Conservation (phyloP, 2,329 filamentous ascomycete species). For the Sporothrix protearum region DNA sequence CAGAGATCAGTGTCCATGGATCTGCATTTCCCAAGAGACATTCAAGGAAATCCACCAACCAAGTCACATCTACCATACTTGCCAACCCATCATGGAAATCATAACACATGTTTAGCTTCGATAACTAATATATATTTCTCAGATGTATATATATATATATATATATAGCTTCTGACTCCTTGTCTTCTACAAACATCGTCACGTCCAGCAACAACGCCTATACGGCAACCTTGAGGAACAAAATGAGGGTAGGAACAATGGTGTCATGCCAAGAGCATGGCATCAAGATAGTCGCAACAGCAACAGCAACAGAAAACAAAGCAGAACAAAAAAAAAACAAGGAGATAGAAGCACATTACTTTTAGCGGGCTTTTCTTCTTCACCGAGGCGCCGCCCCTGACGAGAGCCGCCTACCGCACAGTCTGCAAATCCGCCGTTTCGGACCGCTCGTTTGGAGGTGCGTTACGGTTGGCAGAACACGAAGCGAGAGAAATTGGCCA, state of each 20-base stretch:
- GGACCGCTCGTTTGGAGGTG: not conserved
- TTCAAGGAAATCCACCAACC: not conserved
- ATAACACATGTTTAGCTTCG: not conserved
- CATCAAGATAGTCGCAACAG: not conserved
- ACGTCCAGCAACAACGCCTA: not conserved
- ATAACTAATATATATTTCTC: not conserved
- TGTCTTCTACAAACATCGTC: not conserved
- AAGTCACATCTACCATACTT: not conserved
- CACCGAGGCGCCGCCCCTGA: not conserved
- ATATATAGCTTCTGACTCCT: not conserved
- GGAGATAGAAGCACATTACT: constrained; percentile 18
- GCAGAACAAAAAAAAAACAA: not conserved
- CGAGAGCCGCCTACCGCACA: not conserved
- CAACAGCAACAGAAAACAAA: not conserved
- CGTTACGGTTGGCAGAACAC: not conserved
- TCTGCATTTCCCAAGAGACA: not conserved
- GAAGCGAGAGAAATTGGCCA: not conserved
- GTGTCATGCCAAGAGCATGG: not conserved
- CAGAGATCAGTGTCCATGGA: not conserved
- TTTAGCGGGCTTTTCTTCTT: constrained; percentile 4
- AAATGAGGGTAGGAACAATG: not conserved
- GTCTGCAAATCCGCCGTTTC: constrained; percentile 13
- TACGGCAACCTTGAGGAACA: not conserved
- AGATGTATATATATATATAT: not conserved
- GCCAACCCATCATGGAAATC: not conserved